Evolutionary conservation across 2,329 filamentous ascomycete genomes (phyloP).

Genomic region (Cordyceps cicadae): DNA sequence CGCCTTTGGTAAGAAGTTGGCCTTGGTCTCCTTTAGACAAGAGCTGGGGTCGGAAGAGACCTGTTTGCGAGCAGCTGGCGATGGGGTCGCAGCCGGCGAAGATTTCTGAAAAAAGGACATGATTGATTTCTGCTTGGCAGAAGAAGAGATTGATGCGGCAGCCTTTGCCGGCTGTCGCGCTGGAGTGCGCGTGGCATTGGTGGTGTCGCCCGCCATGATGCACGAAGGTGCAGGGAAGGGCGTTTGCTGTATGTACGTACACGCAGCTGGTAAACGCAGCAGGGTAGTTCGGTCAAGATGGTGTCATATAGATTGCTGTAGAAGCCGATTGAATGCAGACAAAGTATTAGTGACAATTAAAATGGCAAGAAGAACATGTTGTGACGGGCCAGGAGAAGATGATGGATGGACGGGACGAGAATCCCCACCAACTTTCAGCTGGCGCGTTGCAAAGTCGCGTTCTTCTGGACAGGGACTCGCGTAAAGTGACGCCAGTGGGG

Average conservation of each 20-base stretch:
- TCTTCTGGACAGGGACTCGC: slow-evolving; percentile 6
- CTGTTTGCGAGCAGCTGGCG: slow-evolving; percentile 25
- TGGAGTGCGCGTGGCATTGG: slow-evolving; percentile 25
- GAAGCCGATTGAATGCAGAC: neutral
- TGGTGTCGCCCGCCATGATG: slow-evolving; percentile 25
- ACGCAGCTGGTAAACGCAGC: neutral
- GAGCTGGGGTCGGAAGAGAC: slow-evolving; percentile 26
- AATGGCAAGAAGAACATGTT: neutral
- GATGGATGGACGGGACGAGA: neutral
- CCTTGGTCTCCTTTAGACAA: slow-evolving; percentile 33
- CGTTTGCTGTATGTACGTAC: neutral
- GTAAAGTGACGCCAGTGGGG: slow-evolving; percentile 5
- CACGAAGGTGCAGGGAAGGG: slow-evolving; percentile 1
- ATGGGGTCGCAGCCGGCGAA: slow-evolving; percentile 26
- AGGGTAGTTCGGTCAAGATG: neutral
- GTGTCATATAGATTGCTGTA: neutral
- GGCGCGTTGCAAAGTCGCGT: slow-evolving; percentile 7
- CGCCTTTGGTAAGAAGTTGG: slow-evolving; percentile 29
- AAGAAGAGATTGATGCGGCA: slow-evolving; percentile 21
- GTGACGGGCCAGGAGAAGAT: neutral
- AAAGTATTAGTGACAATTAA: neutral
- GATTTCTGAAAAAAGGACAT: slow-evolving; percentile 37
- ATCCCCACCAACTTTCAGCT: slow-evolving; percentile 1
- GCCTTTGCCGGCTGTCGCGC: slow-evolving; percentile 22
- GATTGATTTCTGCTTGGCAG: slow-evolving; percentile 35